phyloP scores from a whole-genome alignment of 768 basidiomycete genomes.

The Paxillus ammoniavirescens region DNA sequence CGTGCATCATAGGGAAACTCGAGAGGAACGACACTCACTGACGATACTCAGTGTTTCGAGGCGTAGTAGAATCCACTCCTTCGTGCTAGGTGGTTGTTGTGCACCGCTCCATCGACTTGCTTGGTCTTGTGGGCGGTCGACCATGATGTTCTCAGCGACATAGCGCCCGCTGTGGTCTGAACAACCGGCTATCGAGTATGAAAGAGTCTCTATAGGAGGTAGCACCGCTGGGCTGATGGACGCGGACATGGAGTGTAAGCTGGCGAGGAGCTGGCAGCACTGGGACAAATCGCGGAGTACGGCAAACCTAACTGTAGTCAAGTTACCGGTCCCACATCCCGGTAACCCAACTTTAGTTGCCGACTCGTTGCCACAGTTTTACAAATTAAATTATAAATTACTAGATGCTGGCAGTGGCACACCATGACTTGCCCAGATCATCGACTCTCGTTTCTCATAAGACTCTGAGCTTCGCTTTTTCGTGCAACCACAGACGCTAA shows the following conservation, averaged over 20 bases:
- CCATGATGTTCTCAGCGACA: slow-evolving; percentile 64
- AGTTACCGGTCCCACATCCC: no score
- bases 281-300: background rate
- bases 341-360: background rate
- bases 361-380: no score
- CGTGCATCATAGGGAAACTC: background rate
- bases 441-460: no score
- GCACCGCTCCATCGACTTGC: slow-evolving; percentile 77
- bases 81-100: slow-evolving; percentile 49
- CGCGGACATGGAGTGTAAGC: background rate
- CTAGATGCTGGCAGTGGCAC: no score
- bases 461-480: no score
- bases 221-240: slow-evolving; percentile 2
- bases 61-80: slow-evolving; percentile 71
- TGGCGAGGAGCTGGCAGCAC: background rate
- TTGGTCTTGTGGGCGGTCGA: slow-evolving; percentile 61
- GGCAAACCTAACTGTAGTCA: no score
- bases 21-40: slow-evolving; percentile 42
- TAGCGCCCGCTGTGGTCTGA: slow-evolving; percentile 75
- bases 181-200: slow-evolving; percentile 56
- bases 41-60: slow-evolving; percentile 60
- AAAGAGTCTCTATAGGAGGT: slow-evolving; percentile 23
- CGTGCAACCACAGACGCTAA: no score
- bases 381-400: no score
- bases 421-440: no score